These are phyloP conservation scores for Zygosaccharomyces bailii DNA, from an alignment of 805 yeast species.

Conservation along the genomic window DNA sequence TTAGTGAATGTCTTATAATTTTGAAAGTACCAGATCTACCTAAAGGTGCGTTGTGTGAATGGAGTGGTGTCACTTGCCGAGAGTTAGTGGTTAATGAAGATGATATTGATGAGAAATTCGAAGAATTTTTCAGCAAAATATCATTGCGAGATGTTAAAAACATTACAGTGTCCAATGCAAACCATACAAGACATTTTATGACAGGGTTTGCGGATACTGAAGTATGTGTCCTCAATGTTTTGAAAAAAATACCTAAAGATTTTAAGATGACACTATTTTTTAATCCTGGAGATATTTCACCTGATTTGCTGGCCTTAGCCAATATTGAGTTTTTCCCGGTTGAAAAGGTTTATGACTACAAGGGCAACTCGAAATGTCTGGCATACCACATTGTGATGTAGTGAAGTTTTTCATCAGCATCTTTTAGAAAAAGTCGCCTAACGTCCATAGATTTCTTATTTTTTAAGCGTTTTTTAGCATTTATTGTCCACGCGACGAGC, in stretches of 20 bases:
- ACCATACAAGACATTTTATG: conserved; percentile 13
- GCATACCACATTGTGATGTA: conserved; percentile 20
- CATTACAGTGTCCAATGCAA: conserved; percentile 9
- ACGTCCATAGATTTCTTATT: no score
- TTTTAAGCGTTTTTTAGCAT: no score
- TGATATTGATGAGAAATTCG: conserved; percentile 40
- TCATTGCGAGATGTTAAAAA: not conserved
- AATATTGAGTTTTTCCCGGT: conserved; percentile 30
- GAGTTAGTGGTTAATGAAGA: conserved; percentile 37
- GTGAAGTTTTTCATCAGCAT: no score
- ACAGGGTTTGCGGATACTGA: conserved; percentile 23
- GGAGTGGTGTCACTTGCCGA: conserved; percentile 63
- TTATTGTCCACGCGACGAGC: no score
- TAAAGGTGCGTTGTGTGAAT: conserved; percentile 61
- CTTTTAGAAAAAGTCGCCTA: not conserved
- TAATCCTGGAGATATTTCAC: conserved; percentile 9
- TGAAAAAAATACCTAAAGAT: conserved; percentile 1
- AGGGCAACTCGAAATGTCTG: conserved; percentile 19
- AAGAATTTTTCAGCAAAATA: not conserved
- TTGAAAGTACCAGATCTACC: conserved; percentile 61
- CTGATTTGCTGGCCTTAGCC: not conserved
- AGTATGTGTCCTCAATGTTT: conserved; percentile 10
- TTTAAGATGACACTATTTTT: conserved; percentile 23
- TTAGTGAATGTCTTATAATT: conserved; percentile 40
- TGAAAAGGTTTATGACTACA: conserved; percentile 25